Conservation (phyloP, 257 asterid species). For the Verbascum thapsus region DNA sequence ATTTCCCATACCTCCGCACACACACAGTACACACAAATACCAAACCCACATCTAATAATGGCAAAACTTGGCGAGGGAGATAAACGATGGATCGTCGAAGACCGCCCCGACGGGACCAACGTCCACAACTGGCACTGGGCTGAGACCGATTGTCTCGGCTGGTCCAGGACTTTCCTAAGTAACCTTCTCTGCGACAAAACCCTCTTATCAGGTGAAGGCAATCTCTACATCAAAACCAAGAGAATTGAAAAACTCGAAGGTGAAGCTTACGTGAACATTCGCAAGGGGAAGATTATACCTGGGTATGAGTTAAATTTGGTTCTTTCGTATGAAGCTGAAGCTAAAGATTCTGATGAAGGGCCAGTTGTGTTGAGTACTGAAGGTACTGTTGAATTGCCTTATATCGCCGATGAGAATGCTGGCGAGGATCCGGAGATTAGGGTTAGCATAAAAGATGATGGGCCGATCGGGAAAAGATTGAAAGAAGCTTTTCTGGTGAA, state of each 20-base stretch:
- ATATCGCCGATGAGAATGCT: conserved; percentile 91
- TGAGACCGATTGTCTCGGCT: conserved; percentile 81
- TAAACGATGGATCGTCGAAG: conserved; percentile 95
- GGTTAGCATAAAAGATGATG: conserved; percentile 72
- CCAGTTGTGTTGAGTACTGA: conserved; percentile 45
- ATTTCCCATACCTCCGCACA: too few relatives aligned
- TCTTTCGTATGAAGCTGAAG: conserved; percentile 76
- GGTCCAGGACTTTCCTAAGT: conserved; percentile 69
- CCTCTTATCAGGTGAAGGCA: conserved; percentile 75
- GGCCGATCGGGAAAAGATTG: conserved; percentile 59
- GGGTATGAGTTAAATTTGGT: conserved; percentile 75
- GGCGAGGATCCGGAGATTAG: conserved; percentile 84
- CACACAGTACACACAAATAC: background rate
- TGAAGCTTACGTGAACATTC: conserved; percentile 86
- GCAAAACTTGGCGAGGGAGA: conserved; percentile 92
- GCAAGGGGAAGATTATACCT: conserved; percentile 88
- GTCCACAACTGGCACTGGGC: conserved; percentile 99
- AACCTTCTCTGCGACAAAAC: conserved; percentile 56
- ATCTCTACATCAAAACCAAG: conserved; percentile 49
- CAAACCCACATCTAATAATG: conserved; percentile 37
- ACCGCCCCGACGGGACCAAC: conserved; percentile 91
- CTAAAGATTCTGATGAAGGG: conserved; percentile 45
- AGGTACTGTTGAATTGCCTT: conserved; percentile 80
- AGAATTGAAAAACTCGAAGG: conserved; percentile 71
- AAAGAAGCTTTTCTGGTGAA: conserved; percentile 54